Percentiles rank a stretch among this genome's conserved stretches.
phyloP scores from a whole-genome alignment of 176 grass and related monocot genomes.

The Aechmea fasciata region DNA sequence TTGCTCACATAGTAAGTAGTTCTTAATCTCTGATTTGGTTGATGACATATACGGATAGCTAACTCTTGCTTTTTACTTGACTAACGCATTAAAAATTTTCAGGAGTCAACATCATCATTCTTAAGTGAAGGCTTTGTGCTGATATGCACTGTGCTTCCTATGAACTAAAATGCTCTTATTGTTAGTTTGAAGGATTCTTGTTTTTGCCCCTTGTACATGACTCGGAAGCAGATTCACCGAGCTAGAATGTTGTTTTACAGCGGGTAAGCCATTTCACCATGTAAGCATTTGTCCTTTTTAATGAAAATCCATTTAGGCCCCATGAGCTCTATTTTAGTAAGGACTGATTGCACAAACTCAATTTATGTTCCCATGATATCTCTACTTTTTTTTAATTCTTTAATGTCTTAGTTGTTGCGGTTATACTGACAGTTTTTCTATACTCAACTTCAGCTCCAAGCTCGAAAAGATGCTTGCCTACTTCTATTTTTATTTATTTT shows the following conservation, averaged over 20 bases:
- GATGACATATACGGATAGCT: not conserved
- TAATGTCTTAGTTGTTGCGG: no score
- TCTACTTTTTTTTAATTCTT: no score
- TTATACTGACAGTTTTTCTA: no score
- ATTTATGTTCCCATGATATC: no score
- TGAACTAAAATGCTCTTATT: not conserved
- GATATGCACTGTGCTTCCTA: not conserved
- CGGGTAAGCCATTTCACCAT: not conserved
- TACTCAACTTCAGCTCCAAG: no score
- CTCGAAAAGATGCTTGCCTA: no score
- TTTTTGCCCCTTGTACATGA: not conserved
- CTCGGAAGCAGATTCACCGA: not conserved
- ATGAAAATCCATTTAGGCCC: not conserved
- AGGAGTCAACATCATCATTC: not conserved
- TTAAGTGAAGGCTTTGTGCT: not conserved
- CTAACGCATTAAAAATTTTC: not conserved
- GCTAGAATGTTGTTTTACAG: not conserved
- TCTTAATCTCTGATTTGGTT: not conserved
- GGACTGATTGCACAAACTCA: no score
- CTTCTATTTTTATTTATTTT: no score
- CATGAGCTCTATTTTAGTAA: no score
- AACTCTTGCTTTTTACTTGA: not conserved
- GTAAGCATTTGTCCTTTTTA: not conserved
- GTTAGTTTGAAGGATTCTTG: not conserved
- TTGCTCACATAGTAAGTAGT: constrained; percentile 1